Conservation (phyloP, 2,329 filamentous ascomycete genomes). For the Pestalotiopsis sp. region DNA sequence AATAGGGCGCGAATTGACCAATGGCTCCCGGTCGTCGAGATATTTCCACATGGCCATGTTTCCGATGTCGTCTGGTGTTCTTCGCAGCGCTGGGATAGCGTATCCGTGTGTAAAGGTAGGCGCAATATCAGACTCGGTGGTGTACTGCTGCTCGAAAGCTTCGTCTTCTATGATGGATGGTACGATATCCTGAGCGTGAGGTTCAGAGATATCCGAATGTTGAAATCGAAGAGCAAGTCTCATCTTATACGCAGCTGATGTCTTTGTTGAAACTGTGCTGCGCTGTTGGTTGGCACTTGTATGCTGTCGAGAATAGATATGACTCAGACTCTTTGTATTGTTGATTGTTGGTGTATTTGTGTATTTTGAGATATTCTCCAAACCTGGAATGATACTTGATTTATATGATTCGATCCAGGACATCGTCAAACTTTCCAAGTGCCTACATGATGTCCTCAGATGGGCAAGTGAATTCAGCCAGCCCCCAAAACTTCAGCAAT, state of each 20-base stretch:
- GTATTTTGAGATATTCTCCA: too few species aligned
- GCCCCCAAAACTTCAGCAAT: background rate
- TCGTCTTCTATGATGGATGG: background rate
- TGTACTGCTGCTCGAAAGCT: background rate
- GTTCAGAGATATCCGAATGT: background rate
- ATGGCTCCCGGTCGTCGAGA: background rate
- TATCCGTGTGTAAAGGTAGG: background rate
- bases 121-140: background rate
- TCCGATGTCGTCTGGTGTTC: background rate
- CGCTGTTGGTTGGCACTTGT: background rate
- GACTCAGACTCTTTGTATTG: background rate
- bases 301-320: background rate
- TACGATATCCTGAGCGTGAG: background rate
- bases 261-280: background rate
- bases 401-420: background rate
- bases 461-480: background rate
- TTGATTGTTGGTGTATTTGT: too few species aligned
- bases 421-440: background rate
- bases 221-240: background rate
- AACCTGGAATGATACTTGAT: background rate
- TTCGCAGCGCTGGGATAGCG: background rate
- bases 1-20: constrained; percentile 19
- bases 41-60: too few species aligned
- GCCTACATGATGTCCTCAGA: background rate
- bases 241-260: background rate